Evolutionary conservation across 805 yeast genomes (phyloP).

Genomic region (Kurtzmaniella fragi): DNA sequence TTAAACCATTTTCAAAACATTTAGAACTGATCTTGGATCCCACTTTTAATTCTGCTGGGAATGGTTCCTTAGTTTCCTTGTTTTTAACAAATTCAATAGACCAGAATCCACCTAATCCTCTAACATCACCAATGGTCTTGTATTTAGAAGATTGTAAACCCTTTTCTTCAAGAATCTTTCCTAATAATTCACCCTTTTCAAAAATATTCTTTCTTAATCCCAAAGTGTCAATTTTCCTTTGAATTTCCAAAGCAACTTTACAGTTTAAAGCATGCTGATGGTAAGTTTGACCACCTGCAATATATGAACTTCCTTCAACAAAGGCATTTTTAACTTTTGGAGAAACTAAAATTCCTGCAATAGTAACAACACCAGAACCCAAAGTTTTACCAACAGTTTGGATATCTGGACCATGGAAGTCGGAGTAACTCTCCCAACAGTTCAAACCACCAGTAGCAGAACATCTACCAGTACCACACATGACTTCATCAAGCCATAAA

Average conservation of each 20-base stretch:
- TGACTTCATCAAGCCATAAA: constrained; percentile 29
- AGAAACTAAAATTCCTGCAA: constrained; percentile 25
- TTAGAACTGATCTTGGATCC: constrained; percentile 30
- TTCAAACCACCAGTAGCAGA: constrained; percentile 20
- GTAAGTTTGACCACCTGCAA: constrained; percentile 23
- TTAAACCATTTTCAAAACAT: constrained; percentile 43
- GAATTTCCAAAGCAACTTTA: constrained; percentile 22
- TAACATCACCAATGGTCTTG: constrained; percentile 47
- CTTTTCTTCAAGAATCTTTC: background rate
- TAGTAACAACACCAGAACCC: constrained; percentile 27
- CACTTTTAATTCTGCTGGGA: constrained; percentile 30
- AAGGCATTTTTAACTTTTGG: constrained; percentile 19
- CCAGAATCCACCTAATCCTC: constrained; percentile 63
- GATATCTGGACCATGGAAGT: constrained; percentile 23
- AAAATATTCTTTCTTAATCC: constrained; percentile 35
- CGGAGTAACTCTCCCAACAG: constrained; percentile 25
- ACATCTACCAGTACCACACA: constrained; percentile 33
- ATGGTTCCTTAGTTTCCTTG: constrained; percentile 46
- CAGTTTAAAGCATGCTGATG: constrained; percentile 23
- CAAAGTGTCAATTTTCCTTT: constrained; percentile 26
- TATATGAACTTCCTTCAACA: constrained; percentile 14
- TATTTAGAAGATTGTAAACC: constrained; percentile 7
- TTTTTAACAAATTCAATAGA: constrained; percentile 54
- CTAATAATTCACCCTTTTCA: constrained; percentile 11
- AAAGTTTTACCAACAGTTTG: constrained; percentile 28